Evolutionary conservation across 352 stramenopile genomes (phyloP).

Genomic region (Pythium volutum): DNA sequence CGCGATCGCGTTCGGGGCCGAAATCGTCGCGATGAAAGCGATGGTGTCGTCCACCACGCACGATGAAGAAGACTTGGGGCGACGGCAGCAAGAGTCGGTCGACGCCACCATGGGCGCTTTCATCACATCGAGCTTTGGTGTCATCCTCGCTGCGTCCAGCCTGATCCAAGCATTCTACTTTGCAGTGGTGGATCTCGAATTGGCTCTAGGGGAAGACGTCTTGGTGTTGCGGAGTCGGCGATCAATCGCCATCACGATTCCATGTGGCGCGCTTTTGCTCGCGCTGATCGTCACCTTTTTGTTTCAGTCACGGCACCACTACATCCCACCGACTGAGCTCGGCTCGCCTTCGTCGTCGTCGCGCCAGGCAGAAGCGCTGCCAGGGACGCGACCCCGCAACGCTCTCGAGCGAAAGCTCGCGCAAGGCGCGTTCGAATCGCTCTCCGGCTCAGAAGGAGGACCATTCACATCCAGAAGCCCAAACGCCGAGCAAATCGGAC

Average conservation of each 20-base stretch:
- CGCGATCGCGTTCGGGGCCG: constrained; percentile 41
- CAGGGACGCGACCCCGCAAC: not conserved
- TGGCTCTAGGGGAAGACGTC: not conserved
- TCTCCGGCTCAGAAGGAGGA: not conserved
- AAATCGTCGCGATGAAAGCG: constrained; percentile 25
- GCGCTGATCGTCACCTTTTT: constrained; percentile 40
- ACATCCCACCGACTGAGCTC: not conserved
- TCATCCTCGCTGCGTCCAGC: constrained; percentile 35
- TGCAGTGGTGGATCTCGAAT: constrained; percentile 35
- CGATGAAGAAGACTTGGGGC: not conserved
- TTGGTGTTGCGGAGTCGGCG: constrained; percentile 23
- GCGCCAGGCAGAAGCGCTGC: not conserved
- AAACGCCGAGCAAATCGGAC: not conserved
- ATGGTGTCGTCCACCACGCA: not conserved
- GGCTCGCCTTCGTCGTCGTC: not conserved
- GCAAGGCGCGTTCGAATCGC: constrained; percentile 17
- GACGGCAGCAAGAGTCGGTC: constrained; percentile 8
- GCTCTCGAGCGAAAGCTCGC: constrained; percentile 40
- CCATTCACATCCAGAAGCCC: not conserved
- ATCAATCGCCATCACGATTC: constrained; percentile 39
- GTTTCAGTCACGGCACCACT: constrained; percentile 41
- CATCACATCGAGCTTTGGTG: constrained; percentile 46
- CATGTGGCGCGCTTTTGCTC: constrained; percentile 27
- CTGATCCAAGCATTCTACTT: constrained; percentile 62
- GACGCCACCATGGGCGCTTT: constrained; percentile 20